phyloP scores from a whole-genome alignment of 164 flowering plant species.

The Umbilicus rupestris region DNA sequence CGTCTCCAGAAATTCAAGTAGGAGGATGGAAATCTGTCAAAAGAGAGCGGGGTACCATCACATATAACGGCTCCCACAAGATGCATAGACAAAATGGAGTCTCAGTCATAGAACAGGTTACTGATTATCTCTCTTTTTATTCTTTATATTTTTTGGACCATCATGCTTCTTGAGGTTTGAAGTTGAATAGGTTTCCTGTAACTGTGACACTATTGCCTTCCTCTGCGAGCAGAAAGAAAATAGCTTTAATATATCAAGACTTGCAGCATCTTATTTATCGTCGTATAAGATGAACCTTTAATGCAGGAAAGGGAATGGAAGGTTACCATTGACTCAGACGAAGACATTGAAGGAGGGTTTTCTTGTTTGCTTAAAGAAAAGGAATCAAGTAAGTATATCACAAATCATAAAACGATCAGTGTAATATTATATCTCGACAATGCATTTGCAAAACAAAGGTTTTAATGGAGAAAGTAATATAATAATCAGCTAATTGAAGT shows the following conservation, averaged over 20 bases:
- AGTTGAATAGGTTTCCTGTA: not conserved
- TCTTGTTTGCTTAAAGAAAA: slow-evolving; percentile 33
- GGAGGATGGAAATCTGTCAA: slow-evolving; percentile 44
- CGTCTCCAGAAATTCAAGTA: slow-evolving; percentile 29
- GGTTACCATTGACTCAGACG: slow-evolving; percentile 42
- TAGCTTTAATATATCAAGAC: not conserved
- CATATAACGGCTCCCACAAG: slow-evolving; percentile 14
- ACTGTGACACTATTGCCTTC: not conserved
- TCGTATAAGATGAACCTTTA: not conserved
- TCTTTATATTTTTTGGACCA: not conserved
- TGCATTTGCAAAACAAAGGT: not conserved
- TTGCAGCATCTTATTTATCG: not conserved
- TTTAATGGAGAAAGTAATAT: too few species aligned
- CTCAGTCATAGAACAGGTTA: slow-evolving; percentile 22
- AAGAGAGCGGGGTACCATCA: slow-evolving; percentile 18
- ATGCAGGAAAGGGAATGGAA: not conserved
- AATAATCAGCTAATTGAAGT: too few species aligned
- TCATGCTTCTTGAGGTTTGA: not conserved
- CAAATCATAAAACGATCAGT: not conserved
- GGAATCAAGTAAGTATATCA: slow-evolving; percentile 25
- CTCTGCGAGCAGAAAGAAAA: not conserved
- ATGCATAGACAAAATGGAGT: slow-evolving; percentile 18
- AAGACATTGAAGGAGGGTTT: slow-evolving; percentile 37
- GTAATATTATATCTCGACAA: not conserved
- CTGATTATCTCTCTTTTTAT: not conserved